Evolutionary conservation across 352 stramenopile genomes (phyloP), one percentile per base, ranked within the genome.

Genomic region (Phytopythium vexans): DNA sequence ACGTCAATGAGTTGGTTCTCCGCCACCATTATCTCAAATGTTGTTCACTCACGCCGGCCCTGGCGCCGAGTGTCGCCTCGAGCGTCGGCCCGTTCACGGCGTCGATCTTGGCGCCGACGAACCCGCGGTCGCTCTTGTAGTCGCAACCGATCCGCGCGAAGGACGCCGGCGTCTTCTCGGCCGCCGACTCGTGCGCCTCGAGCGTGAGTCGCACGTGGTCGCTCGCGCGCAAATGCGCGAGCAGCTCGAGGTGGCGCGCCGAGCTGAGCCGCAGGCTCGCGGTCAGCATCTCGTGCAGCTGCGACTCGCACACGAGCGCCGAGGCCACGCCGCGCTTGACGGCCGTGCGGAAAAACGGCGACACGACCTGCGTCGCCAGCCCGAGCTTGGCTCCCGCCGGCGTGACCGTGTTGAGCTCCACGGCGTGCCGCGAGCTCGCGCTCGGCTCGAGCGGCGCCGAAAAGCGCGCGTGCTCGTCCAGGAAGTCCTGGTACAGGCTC

Each of bases 1-100:
- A 6, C 6, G 48, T 54, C 48, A 54, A 21, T 15, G 4, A 1
- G 21, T 2, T 27, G 21, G 21, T 27, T 27, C 21, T 9, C 31
- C 12, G 8, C 5, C 31, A 16, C 10, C 10, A 15, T 37, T 15
- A 16, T 21, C 6, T 6, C 6, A 33, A 10, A 60, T 41, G 41
- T 7, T 6, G 9, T 8, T 45, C 40, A 61, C 58, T 32, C 39
- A 82, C 72, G 16, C 77, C 78, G 15, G 83, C 14, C 10, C 64
- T 72, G 0, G 64, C 77, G 32, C 78, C 78, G 35, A 77, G 49
- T 21, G 78, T 88, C 4, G 68, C 77, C 47, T 89, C 65, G 32
- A 92, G 56, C 39, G 82, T 92, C 12, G 82, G 82, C 5, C 82
- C 82, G 64, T 92, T 92, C 1, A 92, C 82, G 9, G 78, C 78